Conservation (phyloP, 192 early-diverging fungal genomes). For the Phlyctochytrium bullatum region DNA sequence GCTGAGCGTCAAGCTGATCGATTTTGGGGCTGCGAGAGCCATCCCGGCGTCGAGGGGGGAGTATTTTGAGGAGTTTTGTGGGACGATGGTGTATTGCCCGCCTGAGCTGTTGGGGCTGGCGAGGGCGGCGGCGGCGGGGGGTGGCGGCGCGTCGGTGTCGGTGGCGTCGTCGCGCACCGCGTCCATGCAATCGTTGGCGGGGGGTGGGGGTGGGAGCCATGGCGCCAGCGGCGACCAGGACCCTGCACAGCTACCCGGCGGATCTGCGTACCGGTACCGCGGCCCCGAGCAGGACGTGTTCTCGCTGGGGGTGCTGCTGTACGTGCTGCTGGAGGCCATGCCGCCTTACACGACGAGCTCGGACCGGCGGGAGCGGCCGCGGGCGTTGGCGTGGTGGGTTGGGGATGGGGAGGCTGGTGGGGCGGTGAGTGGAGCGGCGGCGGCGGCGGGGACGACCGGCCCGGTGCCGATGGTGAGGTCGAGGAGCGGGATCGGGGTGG, state of each 20-base stretch:
- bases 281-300: conserved; percentile 79
- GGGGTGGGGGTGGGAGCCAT: not conserved
- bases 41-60: not conserved
- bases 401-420: not conserved
- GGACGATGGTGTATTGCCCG: conserved; percentile 73
- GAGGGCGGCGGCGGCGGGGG: not conserved
- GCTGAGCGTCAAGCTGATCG: conserved; percentile 67
- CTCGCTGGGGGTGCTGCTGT: conserved; percentile 76
- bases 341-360: not conserved
- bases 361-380: not conserved
- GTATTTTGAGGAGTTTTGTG: conserved; percentile 61
- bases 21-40: conserved; percentile 72
- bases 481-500: not conserved
- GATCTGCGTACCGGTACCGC: conserved; percentile 54
- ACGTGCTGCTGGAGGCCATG: conserved; percentile 44
- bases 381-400: not conserved
- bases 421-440: no score
- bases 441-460: no score
- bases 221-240: conserved; percentile 29
- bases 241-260: not conserved
- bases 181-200: no score
- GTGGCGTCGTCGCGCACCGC: no score
- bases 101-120: conserved; percentile 52
- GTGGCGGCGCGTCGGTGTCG: not conserved
- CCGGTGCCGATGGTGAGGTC: no score